phyloP scores from a whole-genome alignment of 495 filamentous ascomycete genomes.

The Oleoguttula mirabilis region DNA sequence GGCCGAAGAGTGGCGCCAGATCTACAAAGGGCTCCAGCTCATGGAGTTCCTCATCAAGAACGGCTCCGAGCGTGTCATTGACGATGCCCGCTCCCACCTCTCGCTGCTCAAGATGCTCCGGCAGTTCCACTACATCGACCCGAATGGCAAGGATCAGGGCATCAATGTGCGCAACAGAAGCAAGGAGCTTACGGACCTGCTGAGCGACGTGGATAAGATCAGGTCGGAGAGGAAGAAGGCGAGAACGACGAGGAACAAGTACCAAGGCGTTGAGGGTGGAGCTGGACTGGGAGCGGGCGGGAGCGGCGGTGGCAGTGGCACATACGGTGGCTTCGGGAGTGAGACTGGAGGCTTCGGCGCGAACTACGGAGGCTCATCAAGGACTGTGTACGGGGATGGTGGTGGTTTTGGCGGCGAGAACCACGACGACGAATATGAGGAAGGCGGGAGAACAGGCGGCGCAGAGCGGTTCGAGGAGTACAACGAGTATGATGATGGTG shows the following conservation, averaged over 20 bases:
- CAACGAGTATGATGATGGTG: conserved; percentile 84
- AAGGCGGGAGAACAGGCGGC: conserved; percentile 26
- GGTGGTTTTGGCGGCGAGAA: conserved; percentile 69
- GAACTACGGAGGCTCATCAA: conserved; percentile 43
- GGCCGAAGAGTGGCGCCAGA: conserved; percentile 97
- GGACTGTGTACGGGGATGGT: conserved; percentile 84
- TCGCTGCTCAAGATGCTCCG: conserved; percentile 95
- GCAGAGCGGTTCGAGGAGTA: conserved; percentile 89
- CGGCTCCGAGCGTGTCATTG: conserved; percentile 92
- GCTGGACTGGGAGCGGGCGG: conserved; percentile 32
- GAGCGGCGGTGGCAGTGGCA: conserved; percentile 38
- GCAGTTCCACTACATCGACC: conserved; percentile 95
- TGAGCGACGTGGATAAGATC: conserved; percentile 88
- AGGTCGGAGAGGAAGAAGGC: conserved; percentile 91
- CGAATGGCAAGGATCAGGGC: conserved; percentile 95
- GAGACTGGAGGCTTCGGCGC: conserved; percentile 59
- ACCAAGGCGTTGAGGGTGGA: conserved; percentile 84
- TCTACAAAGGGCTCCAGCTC: conserved; percentile 94
- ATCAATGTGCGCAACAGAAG: conserved; percentile 94
- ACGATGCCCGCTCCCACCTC: conserved; percentile 90
- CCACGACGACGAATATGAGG: conserved; percentile 53
- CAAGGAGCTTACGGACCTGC: conserved; percentile 85
- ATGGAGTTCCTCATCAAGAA: conserved; percentile 98
- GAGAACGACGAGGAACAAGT: conserved; percentile 77
- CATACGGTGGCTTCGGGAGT: conserved; percentile 85